Conservation (phyloP, 345 rosid genomes). For the Acer negundo region DNA sequence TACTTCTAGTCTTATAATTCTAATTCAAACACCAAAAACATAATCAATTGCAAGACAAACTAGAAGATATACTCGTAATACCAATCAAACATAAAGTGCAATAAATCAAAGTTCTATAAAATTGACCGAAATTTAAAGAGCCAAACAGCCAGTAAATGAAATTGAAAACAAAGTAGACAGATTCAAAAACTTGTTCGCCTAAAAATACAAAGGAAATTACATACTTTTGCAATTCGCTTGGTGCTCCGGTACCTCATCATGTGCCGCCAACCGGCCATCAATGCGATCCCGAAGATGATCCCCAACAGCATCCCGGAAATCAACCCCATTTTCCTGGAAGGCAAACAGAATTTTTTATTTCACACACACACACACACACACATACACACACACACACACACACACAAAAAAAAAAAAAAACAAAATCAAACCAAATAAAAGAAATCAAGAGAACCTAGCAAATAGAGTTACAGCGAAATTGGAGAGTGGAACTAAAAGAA, state of each 20-base stretch:
- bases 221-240: slow-evolving; percentile 85
- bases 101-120: background rate
- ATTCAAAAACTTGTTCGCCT: too few relatives aligned
- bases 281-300: slow-evolving; percentile 71
- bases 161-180: background rate
- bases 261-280: slow-evolving; percentile 95
- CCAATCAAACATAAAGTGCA: background rate
- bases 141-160: background rate
- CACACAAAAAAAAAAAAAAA: background rate
- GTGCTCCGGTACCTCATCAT: slow-evolving; percentile 88
- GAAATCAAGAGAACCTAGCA: background rate
- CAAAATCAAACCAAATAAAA: background rate
- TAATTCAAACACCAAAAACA: background rate
- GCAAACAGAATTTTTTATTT: slow-evolving; percentile 13
- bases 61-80: background rate
- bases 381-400: background rate
- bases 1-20: background rate
- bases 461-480: slow-evolving; percentile 7
- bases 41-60: background rate
- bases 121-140: background rate
- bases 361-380: background rate
- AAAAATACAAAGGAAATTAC: background rate
- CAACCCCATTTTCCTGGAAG: slow-evolving; percentile 74
- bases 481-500: background rate
- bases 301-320: slow-evolving; percentile 88